These are phyloP conservation scores for Acacia concinna DNA, from an alignment of 331 rosid genomes.

Conservation along the genomic window DNA sequence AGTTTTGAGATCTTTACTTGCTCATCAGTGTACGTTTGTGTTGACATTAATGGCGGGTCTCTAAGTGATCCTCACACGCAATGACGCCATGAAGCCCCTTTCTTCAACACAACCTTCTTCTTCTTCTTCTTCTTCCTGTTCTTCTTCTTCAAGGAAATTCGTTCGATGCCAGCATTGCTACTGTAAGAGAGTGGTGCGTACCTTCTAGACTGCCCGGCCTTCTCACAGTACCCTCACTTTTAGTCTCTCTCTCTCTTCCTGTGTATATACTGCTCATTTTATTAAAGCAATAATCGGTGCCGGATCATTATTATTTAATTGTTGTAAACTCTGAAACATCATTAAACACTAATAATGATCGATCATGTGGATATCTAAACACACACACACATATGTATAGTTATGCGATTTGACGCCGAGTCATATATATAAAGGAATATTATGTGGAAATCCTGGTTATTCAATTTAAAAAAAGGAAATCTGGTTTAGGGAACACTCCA, in stretches of 20 bases:
- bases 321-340: neutral
- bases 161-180: neutral
- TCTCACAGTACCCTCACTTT: neutral
- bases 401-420: neutral
- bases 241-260: neutral
- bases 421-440: neutral
- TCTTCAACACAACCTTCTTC: neutral
- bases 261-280: neutral
- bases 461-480: neutral
- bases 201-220: neutral
- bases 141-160: neutral
- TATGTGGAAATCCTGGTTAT: neutral
- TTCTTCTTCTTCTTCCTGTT: neutral
- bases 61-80: slow-evolving; percentile 2
- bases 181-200: neutral
- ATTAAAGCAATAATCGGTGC: no score
- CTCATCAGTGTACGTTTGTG: neutral
- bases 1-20: neutral
- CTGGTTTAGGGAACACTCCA: neutral
- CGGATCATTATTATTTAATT: neutral
- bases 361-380: neutral
- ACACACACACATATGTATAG: no score
- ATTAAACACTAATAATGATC: neutral
- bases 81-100: neutral
- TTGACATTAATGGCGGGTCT: neutral